Percentiles rank a stretch among this genome's conserved stretches.
Conservation (phyloP, 805 yeast species). For the Blastobotrys peoriensis region DNA sequence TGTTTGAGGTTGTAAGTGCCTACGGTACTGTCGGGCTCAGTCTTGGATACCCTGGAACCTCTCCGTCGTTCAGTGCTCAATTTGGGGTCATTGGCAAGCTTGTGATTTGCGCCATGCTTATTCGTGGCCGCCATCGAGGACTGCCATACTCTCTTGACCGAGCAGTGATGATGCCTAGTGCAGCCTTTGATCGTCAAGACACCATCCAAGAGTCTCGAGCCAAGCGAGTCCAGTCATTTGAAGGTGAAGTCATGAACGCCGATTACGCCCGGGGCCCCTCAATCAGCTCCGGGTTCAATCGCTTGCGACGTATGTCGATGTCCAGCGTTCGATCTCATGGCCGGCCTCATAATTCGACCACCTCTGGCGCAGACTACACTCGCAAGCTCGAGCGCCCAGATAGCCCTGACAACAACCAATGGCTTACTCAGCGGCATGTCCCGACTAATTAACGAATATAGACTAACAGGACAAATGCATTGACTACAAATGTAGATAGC, state of each 20-base stretch:
- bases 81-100: conserved; percentile 72
- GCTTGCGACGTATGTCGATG: background rate
- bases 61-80: conserved; percentile 66
- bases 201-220: conserved; percentile 15
- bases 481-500: too few species aligned
- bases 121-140: conserved; percentile 96
- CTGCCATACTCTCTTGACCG: conserved; percentile 89
- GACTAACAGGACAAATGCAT: too few species aligned
- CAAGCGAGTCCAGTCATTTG: background rate
- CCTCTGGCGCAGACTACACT: conserved; percentile 5
- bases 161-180: conserved; percentile 81
- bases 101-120: conserved; percentile 81
- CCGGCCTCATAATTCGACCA: background rate
- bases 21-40: conserved; percentile 96
- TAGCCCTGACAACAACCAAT: background rate
- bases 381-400: conserved; percentile 2
- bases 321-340: background rate
- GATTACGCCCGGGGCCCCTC: background rate
- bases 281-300: background rate
- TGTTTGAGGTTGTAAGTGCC: conserved; percentile 90
- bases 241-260: background rate
- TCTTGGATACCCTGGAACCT: conserved; percentile 65
- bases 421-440: background rate
- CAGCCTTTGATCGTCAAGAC: conserved; percentile 32
- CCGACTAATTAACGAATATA: too few species aligned